Conservation (phyloP, 2,329 filamentous ascomycete species). For the Colletotrichum lentis region DNA sequence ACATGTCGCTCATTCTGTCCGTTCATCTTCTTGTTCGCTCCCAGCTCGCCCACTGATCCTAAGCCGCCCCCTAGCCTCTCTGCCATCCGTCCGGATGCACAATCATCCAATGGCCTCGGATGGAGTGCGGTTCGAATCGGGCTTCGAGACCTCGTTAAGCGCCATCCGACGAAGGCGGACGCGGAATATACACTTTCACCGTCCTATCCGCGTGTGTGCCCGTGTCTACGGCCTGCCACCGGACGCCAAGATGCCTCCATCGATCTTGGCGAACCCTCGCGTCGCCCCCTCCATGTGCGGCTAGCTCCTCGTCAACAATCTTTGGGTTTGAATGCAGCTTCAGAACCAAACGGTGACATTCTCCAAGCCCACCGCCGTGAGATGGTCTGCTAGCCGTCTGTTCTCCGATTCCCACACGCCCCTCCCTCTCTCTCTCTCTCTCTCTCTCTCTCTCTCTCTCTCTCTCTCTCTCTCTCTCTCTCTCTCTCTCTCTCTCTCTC, state of each 20-base stretch:
- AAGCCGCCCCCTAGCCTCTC: background rate
- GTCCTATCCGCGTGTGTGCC: no score
- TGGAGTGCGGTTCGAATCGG: background rate
- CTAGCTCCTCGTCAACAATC: conserved; percentile 14
- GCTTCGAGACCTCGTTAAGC: conserved; percentile 16
- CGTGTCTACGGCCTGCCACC: conserved; percentile 4
- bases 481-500: background rate
- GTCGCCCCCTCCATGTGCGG: conserved; percentile 1
- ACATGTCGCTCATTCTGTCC: background rate
- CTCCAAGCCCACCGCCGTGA: background rate
- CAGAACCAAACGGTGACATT: background rate
- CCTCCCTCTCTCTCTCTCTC: no score
- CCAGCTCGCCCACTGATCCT: background rate
- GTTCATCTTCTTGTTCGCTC: conserved; percentile 11
- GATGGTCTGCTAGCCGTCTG: background rate
- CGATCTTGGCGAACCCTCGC: conserved; percentile 21
- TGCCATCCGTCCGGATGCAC: no score
- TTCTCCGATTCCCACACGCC: background rate
- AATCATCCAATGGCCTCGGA: no score
- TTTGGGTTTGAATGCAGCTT: conserved; percentile 23
- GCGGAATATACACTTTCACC: background rate
- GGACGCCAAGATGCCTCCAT: conserved; percentile 27
- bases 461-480: background rate
- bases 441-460: no score
- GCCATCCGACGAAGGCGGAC: background rate